Conservation (phyloP, 2,329 filamentous ascomycete genomes). For the Myriosclerotinia curreyana region DNA sequence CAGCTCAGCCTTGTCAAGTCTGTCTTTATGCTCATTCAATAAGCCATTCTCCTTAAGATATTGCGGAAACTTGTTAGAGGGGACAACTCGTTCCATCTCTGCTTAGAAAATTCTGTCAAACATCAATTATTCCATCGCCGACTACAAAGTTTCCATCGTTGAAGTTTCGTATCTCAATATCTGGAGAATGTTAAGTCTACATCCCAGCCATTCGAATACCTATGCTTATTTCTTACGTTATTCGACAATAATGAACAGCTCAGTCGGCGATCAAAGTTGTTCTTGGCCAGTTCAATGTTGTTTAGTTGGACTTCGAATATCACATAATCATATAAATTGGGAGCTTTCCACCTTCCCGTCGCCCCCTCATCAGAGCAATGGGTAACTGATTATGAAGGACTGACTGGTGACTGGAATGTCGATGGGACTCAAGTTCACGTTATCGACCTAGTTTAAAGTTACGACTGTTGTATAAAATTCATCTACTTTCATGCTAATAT, state of each 20-base stretch:
- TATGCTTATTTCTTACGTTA: background rate
- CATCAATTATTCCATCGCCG: background rate
- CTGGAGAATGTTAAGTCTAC: background rate
- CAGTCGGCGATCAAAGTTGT: background rate
- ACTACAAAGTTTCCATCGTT: background rate
- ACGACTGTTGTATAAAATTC: background rate
- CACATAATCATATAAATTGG: background rate
- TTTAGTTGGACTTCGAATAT: background rate
- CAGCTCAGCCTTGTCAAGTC: background rate
- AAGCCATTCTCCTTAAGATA: background rate
- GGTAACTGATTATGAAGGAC: background rate
- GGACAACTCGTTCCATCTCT: background rate
- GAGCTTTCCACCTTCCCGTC: background rate
- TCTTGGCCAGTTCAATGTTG: background rate
- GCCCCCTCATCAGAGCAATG: background rate
- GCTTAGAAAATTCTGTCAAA: background rate
- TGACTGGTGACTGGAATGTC: background rate
- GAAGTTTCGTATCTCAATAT: background rate
- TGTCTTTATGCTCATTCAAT: background rate
- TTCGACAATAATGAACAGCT: background rate
- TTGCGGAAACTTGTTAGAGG: background rate
- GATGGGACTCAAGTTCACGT: background rate
- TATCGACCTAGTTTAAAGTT: background rate
- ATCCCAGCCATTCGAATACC: background rate
- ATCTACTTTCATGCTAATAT: background rate